Percentiles rank a stretch among this genome's conserved stretches.
Conservation (phyloP, 106 monocot genomes). For the Dendrobium nobile region DNA sequence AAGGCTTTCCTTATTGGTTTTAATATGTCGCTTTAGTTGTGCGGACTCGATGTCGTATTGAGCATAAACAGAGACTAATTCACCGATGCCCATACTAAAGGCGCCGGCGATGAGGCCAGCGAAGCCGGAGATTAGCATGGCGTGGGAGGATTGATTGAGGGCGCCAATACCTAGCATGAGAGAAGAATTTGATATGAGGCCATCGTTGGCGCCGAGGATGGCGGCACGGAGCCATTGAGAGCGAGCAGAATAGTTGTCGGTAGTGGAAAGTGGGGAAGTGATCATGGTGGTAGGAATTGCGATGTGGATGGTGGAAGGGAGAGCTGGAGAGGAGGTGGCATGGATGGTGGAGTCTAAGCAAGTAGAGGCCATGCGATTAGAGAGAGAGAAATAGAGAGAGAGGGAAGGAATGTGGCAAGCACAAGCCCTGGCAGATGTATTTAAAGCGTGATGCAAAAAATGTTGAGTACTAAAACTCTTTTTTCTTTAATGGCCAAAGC, state of each 20-base stretch:
- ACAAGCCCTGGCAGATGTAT: not conserved
- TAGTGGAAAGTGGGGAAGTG: not conserved
- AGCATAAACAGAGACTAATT: constrained; percentile 60
- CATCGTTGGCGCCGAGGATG: constrained; percentile 75
- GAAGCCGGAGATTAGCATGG: constrained; percentile 61
- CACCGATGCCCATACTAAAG: constrained; percentile 83
- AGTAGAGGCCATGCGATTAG: not conserved
- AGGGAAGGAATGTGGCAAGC: not conserved
- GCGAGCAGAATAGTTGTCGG: constrained; percentile 24
- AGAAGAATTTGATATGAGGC: constrained; percentile 62
- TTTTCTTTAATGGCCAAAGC: too few relatives aligned
- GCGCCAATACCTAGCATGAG: constrained; percentile 78
- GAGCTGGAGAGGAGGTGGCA: not conserved
- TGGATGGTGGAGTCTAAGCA: not conserved
- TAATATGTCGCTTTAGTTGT: not conserved
- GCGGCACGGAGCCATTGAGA: constrained; percentile 79
- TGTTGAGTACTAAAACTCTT: too few relatives aligned
- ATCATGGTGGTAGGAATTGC: not conserved
- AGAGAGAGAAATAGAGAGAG: not conserved
- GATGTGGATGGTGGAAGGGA: not conserved
- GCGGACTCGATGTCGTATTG: constrained; percentile 52
- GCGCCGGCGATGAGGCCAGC: constrained; percentile 75
- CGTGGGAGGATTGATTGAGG: constrained; percentile 16
- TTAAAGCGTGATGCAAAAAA: not conserved
- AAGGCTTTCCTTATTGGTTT: constrained; percentile 8